Evolutionary conservation across 2,329 filamentous ascomycete species (phyloP).

Genomic region (Acarospora socialis): DNA sequence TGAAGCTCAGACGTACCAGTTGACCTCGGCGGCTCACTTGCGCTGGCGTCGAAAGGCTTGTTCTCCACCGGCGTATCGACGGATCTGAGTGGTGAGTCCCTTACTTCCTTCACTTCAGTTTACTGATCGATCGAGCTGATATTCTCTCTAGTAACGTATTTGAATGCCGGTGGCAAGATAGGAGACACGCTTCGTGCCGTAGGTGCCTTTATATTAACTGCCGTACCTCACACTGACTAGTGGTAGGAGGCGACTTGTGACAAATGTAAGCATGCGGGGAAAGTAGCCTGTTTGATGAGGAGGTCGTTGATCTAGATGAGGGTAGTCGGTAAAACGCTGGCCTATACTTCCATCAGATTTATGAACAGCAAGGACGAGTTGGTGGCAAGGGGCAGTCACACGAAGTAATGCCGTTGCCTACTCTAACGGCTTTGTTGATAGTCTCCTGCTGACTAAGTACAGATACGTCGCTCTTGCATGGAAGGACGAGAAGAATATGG

Average conservation of each 20-base stretch:
- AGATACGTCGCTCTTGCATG: conserved; percentile 45
- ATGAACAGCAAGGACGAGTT: conserved; percentile 43
- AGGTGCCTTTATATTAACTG: conserved; percentile 14
- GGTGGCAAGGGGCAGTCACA: conserved; percentile 52
- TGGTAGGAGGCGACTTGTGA: conserved; percentile 45
- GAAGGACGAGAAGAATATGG: conserved; percentile 49
- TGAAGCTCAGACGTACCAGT: too few relatives aligned
- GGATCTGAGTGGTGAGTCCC: conserved; percentile 41
- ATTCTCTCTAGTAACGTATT: conserved; percentile 40
- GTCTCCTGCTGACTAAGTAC: background rate
- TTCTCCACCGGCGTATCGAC: conserved; percentile 54
- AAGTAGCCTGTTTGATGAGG: background rate
- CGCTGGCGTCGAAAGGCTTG: conserved; percentile 49
- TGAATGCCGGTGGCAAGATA: conserved; percentile 48
- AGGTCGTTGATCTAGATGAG: background rate
- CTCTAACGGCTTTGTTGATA: background rate
- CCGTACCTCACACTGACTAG: conserved; percentile 12
- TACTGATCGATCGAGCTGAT: background rate
- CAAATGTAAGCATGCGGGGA: conserved; percentile 37
- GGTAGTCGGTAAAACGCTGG: conserved; percentile 49
- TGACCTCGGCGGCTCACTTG: conserved; percentile 51
- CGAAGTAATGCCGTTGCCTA: conserved; percentile 46
- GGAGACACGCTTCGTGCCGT: conserved; percentile 44
- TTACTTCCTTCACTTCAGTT: background rate
- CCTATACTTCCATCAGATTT: conserved; percentile 49